Conservation (phyloP, 495 filamentous ascomycete species). For the Hypoxylon intermedium region DNA sequence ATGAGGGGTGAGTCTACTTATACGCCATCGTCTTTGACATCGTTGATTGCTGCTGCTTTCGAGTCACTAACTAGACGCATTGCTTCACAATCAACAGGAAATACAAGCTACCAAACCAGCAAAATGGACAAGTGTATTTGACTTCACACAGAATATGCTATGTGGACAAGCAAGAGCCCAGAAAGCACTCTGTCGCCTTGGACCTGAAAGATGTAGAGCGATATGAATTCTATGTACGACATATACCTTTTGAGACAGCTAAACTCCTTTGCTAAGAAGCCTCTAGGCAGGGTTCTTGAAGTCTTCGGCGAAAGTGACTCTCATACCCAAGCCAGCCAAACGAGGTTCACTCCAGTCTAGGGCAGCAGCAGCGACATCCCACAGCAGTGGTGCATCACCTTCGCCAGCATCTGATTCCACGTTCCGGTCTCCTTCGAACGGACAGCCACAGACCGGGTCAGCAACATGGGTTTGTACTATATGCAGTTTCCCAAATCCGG, state of each 20-base stretch:
- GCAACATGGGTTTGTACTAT: slow-evolving; percentile 99
- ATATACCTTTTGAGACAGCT: slow-evolving; percentile 1
- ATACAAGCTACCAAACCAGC: slow-evolving; percentile 91
- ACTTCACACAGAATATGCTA: slow-evolving; percentile 96
- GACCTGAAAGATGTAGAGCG: slow-evolving; percentile 91
- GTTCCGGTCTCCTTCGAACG: slow-evolving; percentile 55
- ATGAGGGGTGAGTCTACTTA: slow-evolving; percentile 79
- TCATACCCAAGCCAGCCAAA: slow-evolving; percentile 78
- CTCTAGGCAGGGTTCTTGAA: slow-evolving; percentile 88
- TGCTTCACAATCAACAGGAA: slow-evolving; percentile 63
- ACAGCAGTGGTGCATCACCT: slow-evolving; percentile 56
- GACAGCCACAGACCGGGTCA: slow-evolving; percentile 57
- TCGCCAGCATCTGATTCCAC: slow-evolving; percentile 58
- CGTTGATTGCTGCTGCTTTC: neutral
- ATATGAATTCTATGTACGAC: slow-evolving; percentile 82
- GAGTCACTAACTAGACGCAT: slow-evolving; percentile 29
- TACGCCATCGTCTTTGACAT: slow-evolving; percentile 10
- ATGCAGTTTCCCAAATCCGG: slow-evolving; percentile 94
- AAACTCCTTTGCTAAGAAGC: slow-evolving; percentile 24
- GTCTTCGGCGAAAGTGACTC: slow-evolving; percentile 90
- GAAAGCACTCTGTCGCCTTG: slow-evolving; percentile 83
- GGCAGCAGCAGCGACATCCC: slow-evolving; percentile 45
- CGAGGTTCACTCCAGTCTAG: slow-evolving; percentile 58
- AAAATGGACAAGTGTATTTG: slow-evolving; percentile 94
- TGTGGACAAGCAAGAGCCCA: slow-evolving; percentile 85